phyloP scores from a whole-genome alignment of 768 basidiomycete genomes.

The Serendipita sp. region DNA sequence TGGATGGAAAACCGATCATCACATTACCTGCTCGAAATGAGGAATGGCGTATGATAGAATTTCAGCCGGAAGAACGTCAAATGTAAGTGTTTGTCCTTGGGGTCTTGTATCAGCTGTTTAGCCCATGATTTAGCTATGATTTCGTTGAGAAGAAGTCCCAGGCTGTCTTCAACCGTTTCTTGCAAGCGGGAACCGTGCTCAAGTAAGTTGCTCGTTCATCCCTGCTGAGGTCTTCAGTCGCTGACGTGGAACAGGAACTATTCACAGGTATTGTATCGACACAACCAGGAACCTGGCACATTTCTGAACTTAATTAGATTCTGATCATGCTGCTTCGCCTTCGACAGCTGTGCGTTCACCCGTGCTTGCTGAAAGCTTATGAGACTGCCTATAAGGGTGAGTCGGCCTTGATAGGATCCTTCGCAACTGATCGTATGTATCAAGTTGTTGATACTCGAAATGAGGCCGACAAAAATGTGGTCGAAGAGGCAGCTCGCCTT shows the following conservation, averaged over 20 bases:
- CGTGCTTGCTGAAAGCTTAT: slow-evolving; percentile 46
- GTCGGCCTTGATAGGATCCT: neutral
- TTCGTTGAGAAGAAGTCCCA: slow-evolving; percentile 40
- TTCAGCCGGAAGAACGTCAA: slow-evolving; percentile 44
- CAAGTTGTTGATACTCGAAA: neutral
- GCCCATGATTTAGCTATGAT: neutral
- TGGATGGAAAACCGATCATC: slow-evolving; percentile 56
- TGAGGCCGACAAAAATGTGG: slow-evolving; percentile 19
- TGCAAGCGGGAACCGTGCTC: slow-evolving; percentile 47
- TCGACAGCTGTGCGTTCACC: slow-evolving; percentile 54
- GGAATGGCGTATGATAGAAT: slow-evolving; percentile 35
- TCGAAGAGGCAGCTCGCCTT: slow-evolving; percentile 28
- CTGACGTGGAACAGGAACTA: slow-evolving; percentile 30
- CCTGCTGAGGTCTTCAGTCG: neutral
- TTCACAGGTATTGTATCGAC: slow-evolving; percentile 26
- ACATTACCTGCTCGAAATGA: slow-evolving; percentile 44
- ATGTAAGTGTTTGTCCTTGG: slow-evolving; percentile 29
- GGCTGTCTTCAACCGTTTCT: slow-evolving; percentile 47
- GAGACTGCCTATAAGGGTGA: slow-evolving; percentile 24
- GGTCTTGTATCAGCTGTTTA: too few relatives aligned
- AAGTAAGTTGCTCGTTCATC: slow-evolving; percentile 28
- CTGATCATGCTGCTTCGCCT: slow-evolving; percentile 57
- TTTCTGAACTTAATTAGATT: slow-evolving; percentile 25
- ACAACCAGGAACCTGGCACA: neutral
- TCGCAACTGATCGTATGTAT: neutral